phyloP scores from a whole-genome alignment of 148 eudicot species.

The Rhododendron kiyosumense region DNA sequence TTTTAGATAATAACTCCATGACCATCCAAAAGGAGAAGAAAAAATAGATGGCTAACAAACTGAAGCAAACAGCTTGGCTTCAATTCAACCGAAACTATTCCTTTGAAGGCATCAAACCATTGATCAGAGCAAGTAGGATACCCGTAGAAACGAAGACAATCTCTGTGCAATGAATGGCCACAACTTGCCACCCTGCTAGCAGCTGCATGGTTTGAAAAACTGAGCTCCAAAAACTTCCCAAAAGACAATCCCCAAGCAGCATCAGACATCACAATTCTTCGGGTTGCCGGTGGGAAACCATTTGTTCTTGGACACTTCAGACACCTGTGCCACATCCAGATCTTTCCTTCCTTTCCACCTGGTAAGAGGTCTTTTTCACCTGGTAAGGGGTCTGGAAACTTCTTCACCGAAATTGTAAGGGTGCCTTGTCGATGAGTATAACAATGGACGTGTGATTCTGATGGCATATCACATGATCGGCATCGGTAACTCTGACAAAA shows the following conservation, averaged over 20 bases:
- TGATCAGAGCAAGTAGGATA: slow-evolving; percentile 25
- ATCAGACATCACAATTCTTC: slow-evolving; percentile 93
- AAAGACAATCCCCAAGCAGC: slow-evolving; percentile 99
- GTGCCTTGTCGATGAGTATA: slow-evolving; percentile 96
- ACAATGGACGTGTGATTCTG: slow-evolving; percentile 96
- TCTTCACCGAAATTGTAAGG: slow-evolving; percentile 92
- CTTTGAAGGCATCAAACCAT: neutral
- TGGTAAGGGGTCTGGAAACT: slow-evolving; percentile 61
- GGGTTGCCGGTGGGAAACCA: slow-evolving; percentile 90
- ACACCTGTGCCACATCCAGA: slow-evolving; percentile 99
- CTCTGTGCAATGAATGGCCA: slow-evolving; percentile 95
- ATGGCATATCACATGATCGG: slow-evolving; percentile 73
- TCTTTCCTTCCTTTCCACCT: slow-evolving; percentile 87
- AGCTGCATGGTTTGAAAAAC: slow-evolving; percentile 98
- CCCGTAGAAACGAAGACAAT: slow-evolving; percentile 98
- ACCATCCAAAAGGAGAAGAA: neutral
- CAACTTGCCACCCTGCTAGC: slow-evolving; percentile 97
- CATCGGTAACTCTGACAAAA: slow-evolving; percentile 61
- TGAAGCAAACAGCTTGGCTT: slow-evolving; percentile 2
- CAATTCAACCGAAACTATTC: neutral
- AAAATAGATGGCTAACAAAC: neutral
- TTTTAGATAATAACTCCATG: neutral
- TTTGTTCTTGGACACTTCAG: slow-evolving; percentile 69
- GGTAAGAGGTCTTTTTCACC: slow-evolving; percentile 74
- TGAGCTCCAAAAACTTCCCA: slow-evolving; percentile 95